These are phyloP conservation scores for Amaranthus hypochondriacus DNA, from an alignment of 148 eudicot species.

Conservation along the genomic window DNA sequence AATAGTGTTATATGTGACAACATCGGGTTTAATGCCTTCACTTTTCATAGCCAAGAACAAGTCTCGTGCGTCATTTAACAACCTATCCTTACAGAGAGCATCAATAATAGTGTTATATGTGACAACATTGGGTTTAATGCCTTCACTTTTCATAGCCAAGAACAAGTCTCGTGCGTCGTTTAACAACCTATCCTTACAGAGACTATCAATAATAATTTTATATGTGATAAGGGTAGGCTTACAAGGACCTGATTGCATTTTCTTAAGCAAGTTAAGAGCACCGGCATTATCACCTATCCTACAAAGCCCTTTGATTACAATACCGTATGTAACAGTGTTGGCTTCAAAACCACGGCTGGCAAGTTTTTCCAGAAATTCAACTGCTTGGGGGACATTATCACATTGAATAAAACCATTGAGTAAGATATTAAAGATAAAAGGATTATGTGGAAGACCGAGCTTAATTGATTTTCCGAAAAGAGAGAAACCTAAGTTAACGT, in stretches of 20 bases:
- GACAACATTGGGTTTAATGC: slow-evolving; percentile 3
- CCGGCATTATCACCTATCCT: slow-evolving; percentile 28
- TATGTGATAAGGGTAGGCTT: slow-evolving; percentile 8
- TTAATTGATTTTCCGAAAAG: slow-evolving; percentile 2
- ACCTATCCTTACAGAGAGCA: no score
- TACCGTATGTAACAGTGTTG: neutral
- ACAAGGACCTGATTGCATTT: slow-evolving; percentile 7
- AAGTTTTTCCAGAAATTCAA: neutral
- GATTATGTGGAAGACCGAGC: slow-evolving; percentile 6
- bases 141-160: no score
- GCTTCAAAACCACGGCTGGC: slow-evolving; percentile 11
- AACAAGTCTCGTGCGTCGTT: no score
- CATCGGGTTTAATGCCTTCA: no score
- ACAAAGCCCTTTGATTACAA: slow-evolving; percentile 38
- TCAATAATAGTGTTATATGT: slow-evolving; percentile 17
- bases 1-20: slow-evolving; percentile 4
- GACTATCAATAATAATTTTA: neutral
- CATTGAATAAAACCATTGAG: slow-evolving; percentile 10
- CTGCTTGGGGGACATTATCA: neutral
- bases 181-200: no score
- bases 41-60: no score
- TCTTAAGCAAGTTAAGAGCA: slow-evolving; percentile 23
- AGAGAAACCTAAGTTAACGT: slow-evolving; percentile 10
- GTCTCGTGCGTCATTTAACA: no score
- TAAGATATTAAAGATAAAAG: slow-evolving; percentile 1